These are phyloP conservation scores for Graphiopsis chlorocephala DNA, from an alignment of 2,329 filamentous ascomycete species.

Conservation along the genomic window DNA sequence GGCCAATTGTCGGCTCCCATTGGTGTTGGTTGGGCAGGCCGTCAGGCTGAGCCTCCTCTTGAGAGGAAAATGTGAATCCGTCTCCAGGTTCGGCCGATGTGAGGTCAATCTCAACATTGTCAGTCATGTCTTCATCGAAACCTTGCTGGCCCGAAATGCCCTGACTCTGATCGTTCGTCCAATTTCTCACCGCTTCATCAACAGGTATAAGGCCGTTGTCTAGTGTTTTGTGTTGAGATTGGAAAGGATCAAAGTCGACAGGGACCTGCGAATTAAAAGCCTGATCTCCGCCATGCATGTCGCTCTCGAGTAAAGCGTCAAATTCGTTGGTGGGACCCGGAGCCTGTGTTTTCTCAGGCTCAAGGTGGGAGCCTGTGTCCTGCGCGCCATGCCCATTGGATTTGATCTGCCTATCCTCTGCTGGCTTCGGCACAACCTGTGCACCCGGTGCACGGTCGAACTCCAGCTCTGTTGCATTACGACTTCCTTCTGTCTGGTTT, in stretches of 20 bases:
- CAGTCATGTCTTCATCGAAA: neutral
- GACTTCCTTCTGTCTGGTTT: neutral
- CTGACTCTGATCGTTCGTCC: neutral
- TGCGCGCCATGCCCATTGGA: neutral
- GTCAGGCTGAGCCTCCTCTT: conserved; percentile 1
- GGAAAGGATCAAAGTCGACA: neutral
- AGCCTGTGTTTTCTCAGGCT: neutral
- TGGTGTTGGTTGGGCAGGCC: neutral
- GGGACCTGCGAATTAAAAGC: neutral
- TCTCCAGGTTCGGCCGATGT: conserved; percentile 28
- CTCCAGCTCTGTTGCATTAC: neutral
- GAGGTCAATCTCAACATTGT: conserved; percentile 24
- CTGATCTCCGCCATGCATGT: neutral
- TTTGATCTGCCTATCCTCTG: neutral
- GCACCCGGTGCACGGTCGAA: too few relatives aligned
- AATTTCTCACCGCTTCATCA: neutral
- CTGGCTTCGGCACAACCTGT: neutral
- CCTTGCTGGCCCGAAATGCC: neutral
- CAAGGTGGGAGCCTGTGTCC: neutral
- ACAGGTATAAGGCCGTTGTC: neutral
- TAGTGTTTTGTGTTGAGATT: neutral
- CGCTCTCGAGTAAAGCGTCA: neutral
- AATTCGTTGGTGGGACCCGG: neutral
- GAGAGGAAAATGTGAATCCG: conserved; percentile 24
- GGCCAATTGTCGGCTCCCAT: neutral